Evolutionary conservation across 2,329 filamentous ascomycete genomes (phyloP).

Genomic region (Colletotrichum sp.): DNA sequence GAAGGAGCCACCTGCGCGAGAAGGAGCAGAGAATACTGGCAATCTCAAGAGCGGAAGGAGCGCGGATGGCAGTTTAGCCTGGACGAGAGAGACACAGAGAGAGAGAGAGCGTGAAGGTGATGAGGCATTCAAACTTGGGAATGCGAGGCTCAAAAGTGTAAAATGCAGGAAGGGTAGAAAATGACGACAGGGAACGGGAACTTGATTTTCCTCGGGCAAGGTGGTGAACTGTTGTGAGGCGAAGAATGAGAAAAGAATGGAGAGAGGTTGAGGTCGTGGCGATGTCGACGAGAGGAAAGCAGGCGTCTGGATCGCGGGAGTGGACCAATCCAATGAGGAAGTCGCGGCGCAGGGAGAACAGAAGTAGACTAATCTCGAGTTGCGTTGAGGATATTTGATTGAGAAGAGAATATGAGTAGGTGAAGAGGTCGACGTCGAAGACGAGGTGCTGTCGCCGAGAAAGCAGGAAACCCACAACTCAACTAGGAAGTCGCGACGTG

Average conservation of each 20-base stretch:
- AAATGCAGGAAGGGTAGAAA: neutral
- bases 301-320: neutral
- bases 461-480: neutral
- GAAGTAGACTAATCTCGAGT: rapidly evolving
- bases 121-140: neutral
- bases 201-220: neutral
- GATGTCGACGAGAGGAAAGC: neutral
- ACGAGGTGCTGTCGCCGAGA: neutral
- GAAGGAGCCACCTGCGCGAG: neutral
- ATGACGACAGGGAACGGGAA: neutral
- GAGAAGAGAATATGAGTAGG: neutral
- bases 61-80: neutral
- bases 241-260: neutral
- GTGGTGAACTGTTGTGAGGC: rapidly evolving
- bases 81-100: neutral
- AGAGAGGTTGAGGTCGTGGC: neutral
- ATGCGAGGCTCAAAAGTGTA: neutral
- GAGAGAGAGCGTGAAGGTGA: neutral
- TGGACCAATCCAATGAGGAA: neutral
- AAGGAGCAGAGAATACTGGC: neutral
- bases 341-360: too few species aligned
- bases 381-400: neutral
- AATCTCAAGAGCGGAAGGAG: neutral
- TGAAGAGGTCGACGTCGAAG: neutral
- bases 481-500: neutral